These are phyloP conservation scores for Plectosphaerella sp. DNA, from an alignment of 2,329 filamentous ascomycete species.

Conservation along the genomic window DNA sequence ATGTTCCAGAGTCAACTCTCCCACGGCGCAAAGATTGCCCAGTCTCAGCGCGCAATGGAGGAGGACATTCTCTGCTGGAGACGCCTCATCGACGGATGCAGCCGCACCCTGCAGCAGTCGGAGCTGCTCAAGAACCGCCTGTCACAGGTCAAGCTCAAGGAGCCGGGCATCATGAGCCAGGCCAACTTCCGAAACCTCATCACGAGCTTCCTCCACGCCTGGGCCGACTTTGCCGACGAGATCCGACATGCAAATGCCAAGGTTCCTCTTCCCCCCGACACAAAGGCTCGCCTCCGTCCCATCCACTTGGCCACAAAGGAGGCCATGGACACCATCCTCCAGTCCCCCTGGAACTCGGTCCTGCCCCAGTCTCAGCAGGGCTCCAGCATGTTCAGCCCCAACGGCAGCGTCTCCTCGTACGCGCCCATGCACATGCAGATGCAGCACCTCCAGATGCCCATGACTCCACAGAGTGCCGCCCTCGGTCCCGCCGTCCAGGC, in stretches of 20 bases:
- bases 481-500: conserved; percentile 87
- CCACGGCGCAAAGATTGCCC: conserved; percentile 58
- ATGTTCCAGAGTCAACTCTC: conserved; percentile 63
- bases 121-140: conserved; percentile 69
- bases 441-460: conserved; percentile 51
- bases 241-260: conserved; percentile 51
- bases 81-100: conserved; percentile 66
- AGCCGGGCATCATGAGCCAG: conserved; percentile 68
- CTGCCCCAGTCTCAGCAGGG: conserved; percentile 20
- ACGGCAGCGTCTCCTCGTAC: conserved; percentile 16
- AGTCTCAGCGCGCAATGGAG: conserved; percentile 54
- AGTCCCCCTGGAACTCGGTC: conserved; percentile 52
- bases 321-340: conserved; percentile 65
- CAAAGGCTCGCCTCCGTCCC: conserved; percentile 69
- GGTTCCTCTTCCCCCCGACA: conserved; percentile 57
- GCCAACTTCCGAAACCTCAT: conserved; percentile 64
- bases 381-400: conserved; percentile 13
- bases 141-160: conserved; percentile 77
- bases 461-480: conserved; percentile 85
- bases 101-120: conserved; percentile 66
- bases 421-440: conserved; percentile 24
- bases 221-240: conserved; percentile 60
- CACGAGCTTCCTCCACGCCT: conserved; percentile 68
- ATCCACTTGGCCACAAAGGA: conserved; percentile 82
- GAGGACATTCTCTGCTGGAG: conserved; percentile 63